Conservation (phyloP, 2,329 filamentous ascomycete genomes). For the Lecanicillium sp. region DNA sequence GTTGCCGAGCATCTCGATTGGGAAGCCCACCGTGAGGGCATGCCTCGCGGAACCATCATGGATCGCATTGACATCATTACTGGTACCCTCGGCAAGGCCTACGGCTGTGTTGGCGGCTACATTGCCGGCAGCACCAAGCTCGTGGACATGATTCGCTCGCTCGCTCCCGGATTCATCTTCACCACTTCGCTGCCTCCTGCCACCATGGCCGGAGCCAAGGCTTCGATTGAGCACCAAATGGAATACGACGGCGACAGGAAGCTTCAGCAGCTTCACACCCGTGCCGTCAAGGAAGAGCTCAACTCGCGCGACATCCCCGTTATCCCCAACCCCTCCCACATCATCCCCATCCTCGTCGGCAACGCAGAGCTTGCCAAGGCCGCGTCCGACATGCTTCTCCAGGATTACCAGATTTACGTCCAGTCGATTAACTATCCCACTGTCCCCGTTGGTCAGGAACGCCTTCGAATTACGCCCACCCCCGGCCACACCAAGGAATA, state of each 20-base stretch:
- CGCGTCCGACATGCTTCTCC: slow-evolving; percentile 85
- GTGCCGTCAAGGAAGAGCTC: slow-evolving; percentile 82
- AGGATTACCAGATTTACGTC: slow-evolving; percentile 90
- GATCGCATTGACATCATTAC: slow-evolving; percentile 97
- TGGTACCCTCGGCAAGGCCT: slow-evolving; percentile 93
- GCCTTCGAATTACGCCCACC: slow-evolving; percentile 90
- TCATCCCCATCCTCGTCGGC: slow-evolving; percentile 87
- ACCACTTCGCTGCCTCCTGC: slow-evolving; percentile 93
- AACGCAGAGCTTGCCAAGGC: slow-evolving; percentile 88
- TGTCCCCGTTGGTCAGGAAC: slow-evolving; percentile 94
- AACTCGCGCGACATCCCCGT: slow-evolving; percentile 80
- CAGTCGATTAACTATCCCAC: slow-evolving; percentile 99
- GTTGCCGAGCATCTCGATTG: slow-evolving; percentile 97
- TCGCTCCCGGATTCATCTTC: slow-evolving; percentile 97
- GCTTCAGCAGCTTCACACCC: slow-evolving; percentile 93
- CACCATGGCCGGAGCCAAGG: slow-evolving; percentile 88
- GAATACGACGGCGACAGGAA: slow-evolving; percentile 76
- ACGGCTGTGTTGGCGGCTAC: slow-evolving; percentile 95
- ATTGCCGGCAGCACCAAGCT: slow-evolving; percentile 84
- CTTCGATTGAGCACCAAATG: slow-evolving; percentile 92
- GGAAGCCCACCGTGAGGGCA: slow-evolving; percentile 71
- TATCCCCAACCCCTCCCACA: slow-evolving; percentile 95
- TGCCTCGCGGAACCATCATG: slow-evolving; percentile 77
- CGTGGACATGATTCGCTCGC: slow-evolving; percentile 86
- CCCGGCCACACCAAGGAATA: slow-evolving; percentile 82